phyloP scores from a whole-genome alignment of 1,139 yeast genomes.

The Arxiozyma heterogenica region DNA sequence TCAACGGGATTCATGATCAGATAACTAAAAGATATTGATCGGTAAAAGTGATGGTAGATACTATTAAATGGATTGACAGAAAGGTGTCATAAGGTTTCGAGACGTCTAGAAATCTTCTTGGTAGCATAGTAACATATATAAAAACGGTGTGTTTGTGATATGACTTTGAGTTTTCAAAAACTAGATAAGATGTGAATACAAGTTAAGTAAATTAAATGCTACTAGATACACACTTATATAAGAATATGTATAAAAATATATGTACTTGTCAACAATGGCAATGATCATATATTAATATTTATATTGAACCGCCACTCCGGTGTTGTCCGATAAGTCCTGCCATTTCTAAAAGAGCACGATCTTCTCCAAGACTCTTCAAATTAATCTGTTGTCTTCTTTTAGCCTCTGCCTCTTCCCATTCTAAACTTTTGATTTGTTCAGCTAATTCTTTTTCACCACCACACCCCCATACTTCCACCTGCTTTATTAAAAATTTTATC shows the following conservation, averaged over 20 bases:
- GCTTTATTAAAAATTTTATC: conserved; percentile 60
- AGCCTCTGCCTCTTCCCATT: conserved; percentile 87
- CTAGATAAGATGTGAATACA: no score
- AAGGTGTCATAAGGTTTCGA: background rate
- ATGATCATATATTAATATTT: conserved; percentile 5
- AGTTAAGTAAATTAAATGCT: no score
- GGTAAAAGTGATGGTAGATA: background rate
- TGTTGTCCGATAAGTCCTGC: conserved; percentile 79
- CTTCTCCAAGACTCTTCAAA: conserved; percentile 60
- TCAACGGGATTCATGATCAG: background rate
- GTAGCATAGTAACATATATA: no score
- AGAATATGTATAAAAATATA: background rate
- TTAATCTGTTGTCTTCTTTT: conserved; percentile 66
- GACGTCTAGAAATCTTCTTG: background rate
- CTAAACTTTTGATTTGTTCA: conserved; percentile 73
- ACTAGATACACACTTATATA: background rate
- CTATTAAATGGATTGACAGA: no score
- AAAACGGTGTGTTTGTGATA: no score
- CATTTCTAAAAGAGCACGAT: conserved; percentile 78
- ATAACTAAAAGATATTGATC: background rate
- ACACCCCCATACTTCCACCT: conserved; percentile 86
- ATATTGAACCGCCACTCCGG: conserved; percentile 55
- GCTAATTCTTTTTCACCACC: conserved; percentile 69
- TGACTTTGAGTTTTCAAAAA: no score
- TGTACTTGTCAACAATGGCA: background rate